Evolutionary conservation across 2,329 filamentous ascomycete species (phyloP), one percentile per base, ranked within the genome.

Genomic region (Bipolaris oryzae): DNA sequence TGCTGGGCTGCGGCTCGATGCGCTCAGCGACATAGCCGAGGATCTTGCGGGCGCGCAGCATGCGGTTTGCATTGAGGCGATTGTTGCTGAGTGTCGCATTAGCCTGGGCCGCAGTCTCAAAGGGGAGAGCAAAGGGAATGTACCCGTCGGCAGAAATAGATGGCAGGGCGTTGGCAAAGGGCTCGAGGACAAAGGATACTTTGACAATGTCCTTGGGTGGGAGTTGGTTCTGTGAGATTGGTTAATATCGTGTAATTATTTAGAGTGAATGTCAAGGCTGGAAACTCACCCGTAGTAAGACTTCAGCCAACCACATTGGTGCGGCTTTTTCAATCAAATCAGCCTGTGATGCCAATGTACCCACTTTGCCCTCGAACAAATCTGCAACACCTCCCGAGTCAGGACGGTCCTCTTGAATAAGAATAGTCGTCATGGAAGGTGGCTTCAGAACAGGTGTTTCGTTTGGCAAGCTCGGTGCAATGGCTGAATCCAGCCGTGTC

Each of bases 1-100:
- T 82, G 47, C 87, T 82, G 0, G 84, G 79, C n/a, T 83, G 76
- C 3, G 82, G 82, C 67, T 98, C 94, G 55, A 99, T 94, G 52
- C 93, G 85, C 76, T 99, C 95, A 1, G 92, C 91, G 16, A 99
- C 87, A 69, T 99, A 99, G 0, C 88, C 87, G 55, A 98, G 79
- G 20, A 99, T 95, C 81, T 99, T 99, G 79, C 92, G 94, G 3
- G 96, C 92, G 44, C 95, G 86, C 48, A 99, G 82, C 95, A 99
- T 98, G 53, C 94, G 87, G 72, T 98, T 99, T 10, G 95, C 95
- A 74, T 98, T 99, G 49, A 99, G 83, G 21, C 95, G 88, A 64
- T 93, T 94, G 75, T 94, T 96, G 50, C 89, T 85, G 61, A 60
- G 60, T 45, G 59, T 57, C 51, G 67, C 46, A 63, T 70, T 69